phyloP scores from a whole-genome alignment of 2,329 filamentous ascomycete genomes.

The Fusarium bulbicola region DNA sequence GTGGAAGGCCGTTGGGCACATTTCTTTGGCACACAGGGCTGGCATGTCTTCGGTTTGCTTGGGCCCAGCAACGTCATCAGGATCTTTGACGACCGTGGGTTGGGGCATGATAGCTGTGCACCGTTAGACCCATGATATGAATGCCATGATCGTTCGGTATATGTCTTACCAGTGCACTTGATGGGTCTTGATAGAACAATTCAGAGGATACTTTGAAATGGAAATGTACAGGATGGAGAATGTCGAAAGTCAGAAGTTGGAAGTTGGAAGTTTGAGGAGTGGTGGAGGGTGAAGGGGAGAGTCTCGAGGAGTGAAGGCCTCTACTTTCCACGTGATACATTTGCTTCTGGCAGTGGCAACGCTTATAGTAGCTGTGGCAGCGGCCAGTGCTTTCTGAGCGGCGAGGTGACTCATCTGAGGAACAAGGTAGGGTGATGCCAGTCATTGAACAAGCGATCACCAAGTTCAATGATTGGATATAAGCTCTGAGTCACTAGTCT shows the following conservation, averaged over 20 bases:
- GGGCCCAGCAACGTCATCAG: fast-evolving
- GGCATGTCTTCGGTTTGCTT: neutral
- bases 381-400: neutral
- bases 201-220: fast-evolving
- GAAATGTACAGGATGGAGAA: neutral
- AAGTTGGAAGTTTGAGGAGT: neutral
- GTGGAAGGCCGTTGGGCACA: neutral
- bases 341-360: neutral
- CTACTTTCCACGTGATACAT: neutral
- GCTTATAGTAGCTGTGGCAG: neutral
- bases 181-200: too few species aligned
- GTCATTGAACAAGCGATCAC: neutral
- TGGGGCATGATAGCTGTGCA: neutral
- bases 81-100: neutral
- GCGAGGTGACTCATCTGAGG: neutral
- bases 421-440: neutral
- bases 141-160: too few species aligned
- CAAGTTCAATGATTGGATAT: neutral
- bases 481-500: neutral
- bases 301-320: neutral
- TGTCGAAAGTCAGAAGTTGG: neutral
- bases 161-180: neutral
- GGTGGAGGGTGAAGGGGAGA: too few species aligned
- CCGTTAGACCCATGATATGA: neutral
- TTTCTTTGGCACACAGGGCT: neutral